These are phyloP conservation scores for Phoma sp. DNA, from an alignment of 2,329 filamentous ascomycete genomes.

Conservation along the genomic window DNA sequence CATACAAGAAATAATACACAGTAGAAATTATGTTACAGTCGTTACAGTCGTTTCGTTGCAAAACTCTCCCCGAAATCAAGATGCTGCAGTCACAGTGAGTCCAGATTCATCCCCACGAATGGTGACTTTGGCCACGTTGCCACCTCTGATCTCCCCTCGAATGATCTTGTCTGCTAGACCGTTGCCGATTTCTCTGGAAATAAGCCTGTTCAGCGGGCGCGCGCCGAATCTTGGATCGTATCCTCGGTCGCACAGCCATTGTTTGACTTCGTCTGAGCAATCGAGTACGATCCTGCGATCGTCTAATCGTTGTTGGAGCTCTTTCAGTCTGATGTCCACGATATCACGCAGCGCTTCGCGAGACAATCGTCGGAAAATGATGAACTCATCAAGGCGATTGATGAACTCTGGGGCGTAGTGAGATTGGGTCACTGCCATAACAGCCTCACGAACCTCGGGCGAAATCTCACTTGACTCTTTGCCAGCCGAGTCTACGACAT, in stretches of 20 bases:
- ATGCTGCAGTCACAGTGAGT: slow-evolving; percentile 29
- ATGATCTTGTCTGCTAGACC: slow-evolving; percentile 91
- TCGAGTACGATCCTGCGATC: slow-evolving; percentile 81
- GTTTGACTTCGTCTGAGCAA: slow-evolving; percentile 73
- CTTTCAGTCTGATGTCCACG: slow-evolving; percentile 86
- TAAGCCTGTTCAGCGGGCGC: slow-evolving; percentile 86
- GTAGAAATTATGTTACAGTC: slow-evolving; percentile 25
- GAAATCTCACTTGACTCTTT: slow-evolving; percentile 68
- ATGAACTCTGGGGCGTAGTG: slow-evolving; percentile 90
- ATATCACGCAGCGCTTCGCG: slow-evolving; percentile 83
- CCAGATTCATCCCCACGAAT: slow-evolving; percentile 62
- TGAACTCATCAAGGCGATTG: slow-evolving; percentile 96
- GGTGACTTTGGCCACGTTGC: slow-evolving; percentile 73
- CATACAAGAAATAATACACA: slow-evolving; percentile 11
- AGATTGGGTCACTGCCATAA: slow-evolving; percentile 84
- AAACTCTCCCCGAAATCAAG: slow-evolving; percentile 15
- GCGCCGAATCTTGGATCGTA: slow-evolving; percentile 94
- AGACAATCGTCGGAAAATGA: slow-evolving; percentile 89
- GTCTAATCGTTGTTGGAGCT: slow-evolving; percentile 82
- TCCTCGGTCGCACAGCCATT: slow-evolving; percentile 87
- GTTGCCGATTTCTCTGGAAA: slow-evolving; percentile 89
- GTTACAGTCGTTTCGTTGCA: slow-evolving; percentile 34
- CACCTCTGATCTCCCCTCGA: slow-evolving; percentile 76
- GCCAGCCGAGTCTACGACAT: slow-evolving; percentile 68
- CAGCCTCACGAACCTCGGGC: slow-evolving; percentile 73